phyloP scores from a whole-genome alignment of 2,329 filamentous ascomycete genomes.

The Trichothecium sympodiale region DNA sequence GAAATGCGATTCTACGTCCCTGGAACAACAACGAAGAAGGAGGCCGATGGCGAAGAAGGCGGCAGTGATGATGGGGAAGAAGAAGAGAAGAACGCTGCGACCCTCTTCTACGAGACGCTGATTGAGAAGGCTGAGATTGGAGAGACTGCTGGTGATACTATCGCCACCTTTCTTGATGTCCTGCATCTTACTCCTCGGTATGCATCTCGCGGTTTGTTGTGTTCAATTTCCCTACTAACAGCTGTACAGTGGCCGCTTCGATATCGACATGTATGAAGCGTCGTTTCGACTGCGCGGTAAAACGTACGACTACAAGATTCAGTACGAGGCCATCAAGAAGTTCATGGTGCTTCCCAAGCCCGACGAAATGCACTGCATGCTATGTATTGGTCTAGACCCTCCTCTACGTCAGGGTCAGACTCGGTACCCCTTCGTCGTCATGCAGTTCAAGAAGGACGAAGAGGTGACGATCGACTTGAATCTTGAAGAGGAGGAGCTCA shows the following conservation, averaged over 20 bases:
- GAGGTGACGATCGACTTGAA: slow-evolving; percentile 95
- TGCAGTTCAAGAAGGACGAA: slow-evolving; percentile 98
- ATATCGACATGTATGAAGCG: slow-evolving; percentile 98
- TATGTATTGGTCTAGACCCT: slow-evolving; percentile 88
- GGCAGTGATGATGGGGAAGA: slow-evolving; percentile 48
- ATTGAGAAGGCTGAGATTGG: slow-evolving; percentile 99
- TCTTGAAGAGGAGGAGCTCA: slow-evolving; percentile 80
- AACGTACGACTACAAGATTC: slow-evolving; percentile 99
- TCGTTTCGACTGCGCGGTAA: slow-evolving; percentile 96
- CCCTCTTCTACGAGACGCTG: slow-evolving; percentile 94
- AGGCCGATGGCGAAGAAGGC: slow-evolving; percentile 56
- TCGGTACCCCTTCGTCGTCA: slow-evolving; percentile 93
- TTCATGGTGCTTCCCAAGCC: slow-evolving; percentile 98
- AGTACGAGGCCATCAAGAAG: slow-evolving; percentile 96
- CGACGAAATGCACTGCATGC: slow-evolving; percentile 92
- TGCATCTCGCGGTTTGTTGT: slow-evolving; percentile 7
- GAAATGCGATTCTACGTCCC: slow-evolving; percentile 99
- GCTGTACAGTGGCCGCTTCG: slow-evolving; percentile 76
- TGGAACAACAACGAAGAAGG: slow-evolving; percentile 72
- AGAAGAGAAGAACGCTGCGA: slow-evolving; percentile 90
- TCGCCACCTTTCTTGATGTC: slow-evolving; percentile 93
- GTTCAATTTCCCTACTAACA: slow-evolving; percentile 12
- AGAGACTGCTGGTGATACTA: slow-evolving; percentile 96
- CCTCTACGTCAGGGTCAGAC: slow-evolving; percentile 95
- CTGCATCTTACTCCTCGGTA: slow-evolving; percentile 91